Base-by-base conservation (phyloP, 176 grass and related monocot genomes). In the Aegilops umbellulata region DNA sequence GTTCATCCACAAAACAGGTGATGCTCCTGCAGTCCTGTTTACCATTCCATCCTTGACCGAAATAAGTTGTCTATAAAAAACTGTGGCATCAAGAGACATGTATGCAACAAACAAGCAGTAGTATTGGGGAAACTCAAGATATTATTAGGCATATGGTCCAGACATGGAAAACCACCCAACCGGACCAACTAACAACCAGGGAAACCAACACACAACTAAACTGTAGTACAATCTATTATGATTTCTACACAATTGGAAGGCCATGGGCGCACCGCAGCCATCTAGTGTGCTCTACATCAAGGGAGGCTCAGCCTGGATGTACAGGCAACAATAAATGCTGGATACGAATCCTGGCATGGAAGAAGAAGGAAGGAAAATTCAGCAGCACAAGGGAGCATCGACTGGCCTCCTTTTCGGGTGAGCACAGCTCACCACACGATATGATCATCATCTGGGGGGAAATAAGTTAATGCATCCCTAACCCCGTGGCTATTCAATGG, bases 381-480 rank as follows among this genome's bases (percentile, higher is more conserved):
- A 49, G 25, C 66, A 29, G 77, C 44, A 32, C 76, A 61, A 1
- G 20, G 3, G 14, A 77, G 62, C 36, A 88, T 88, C 61, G 81
- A 88, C 70, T 62, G 73, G 89, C 85, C 89, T 81, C 85, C 38
- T 6, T 88, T 81, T 84, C 64, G 89, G 85, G 81, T 88, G 85
- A 91, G 85, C 82, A 64, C 81, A 91, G 85, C 82, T n/a, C 29
- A 3, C 38, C 19, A 25, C 13, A 77, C 38, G 61, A 76, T 84
- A 84, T 85, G 80, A 87, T 87, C 85, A 46, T 41, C 42, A 81
- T 63, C 24, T 16, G 29, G 29, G 36, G 36, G 77, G 14, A 26
- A 26, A 51, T 38, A 71, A 88, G 77, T 77, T 85, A 87, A 81
- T 84, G 81, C 49, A 77, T 77, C 77, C 49, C 34, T 31, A 16